These are phyloP conservation scores for Starmerella khaoyaiensis DNA, from an alignment of 805 yeast species.

Conservation along the genomic window DNA sequence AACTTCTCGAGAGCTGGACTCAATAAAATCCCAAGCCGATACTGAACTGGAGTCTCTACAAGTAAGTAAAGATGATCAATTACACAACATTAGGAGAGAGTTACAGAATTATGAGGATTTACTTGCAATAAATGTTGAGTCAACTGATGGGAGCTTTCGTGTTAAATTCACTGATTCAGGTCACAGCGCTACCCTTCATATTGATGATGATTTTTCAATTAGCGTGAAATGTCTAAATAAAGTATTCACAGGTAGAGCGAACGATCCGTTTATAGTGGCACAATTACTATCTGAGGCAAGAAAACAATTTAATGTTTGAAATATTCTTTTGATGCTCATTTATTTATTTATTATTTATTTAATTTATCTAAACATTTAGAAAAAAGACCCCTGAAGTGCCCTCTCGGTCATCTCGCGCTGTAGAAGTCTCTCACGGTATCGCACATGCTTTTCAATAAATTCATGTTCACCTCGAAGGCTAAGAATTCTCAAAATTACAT, in stretches of 20 bases:
- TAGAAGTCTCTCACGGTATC: constrained; percentile 47
- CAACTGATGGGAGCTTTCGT: background rate
- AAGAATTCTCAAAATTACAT: constrained; percentile 58
- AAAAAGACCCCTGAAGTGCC: constrained; percentile 19
- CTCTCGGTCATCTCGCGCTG: constrained; percentile 44
- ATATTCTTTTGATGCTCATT: background rate
- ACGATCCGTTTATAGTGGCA: background rate
- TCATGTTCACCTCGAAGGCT: constrained; percentile 50
- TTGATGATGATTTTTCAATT: too few relatives aligned
- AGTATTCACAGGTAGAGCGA: background rate
- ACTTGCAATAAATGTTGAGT: too few relatives aligned
- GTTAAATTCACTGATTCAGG: constrained; percentile 1
- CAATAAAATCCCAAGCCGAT: too few relatives aligned
- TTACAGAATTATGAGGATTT: too few relatives aligned
- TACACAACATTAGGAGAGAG: too few relatives aligned
- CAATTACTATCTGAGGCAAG: constrained; percentile 2
- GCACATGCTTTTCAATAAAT: constrained; percentile 46
- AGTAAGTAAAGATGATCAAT: too few relatives aligned
- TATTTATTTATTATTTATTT: background rate
- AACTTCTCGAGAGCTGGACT: too few relatives aligned
- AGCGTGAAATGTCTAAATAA: too few relatives aligned
- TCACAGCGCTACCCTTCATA: constrained; percentile 1
- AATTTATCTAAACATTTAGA: background rate
- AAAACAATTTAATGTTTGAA: background rate
- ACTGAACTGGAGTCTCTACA: too few relatives aligned